Conservation (phyloP, 2,329 filamentous ascomycete species). For the Rhinocladiella similis region DNA sequence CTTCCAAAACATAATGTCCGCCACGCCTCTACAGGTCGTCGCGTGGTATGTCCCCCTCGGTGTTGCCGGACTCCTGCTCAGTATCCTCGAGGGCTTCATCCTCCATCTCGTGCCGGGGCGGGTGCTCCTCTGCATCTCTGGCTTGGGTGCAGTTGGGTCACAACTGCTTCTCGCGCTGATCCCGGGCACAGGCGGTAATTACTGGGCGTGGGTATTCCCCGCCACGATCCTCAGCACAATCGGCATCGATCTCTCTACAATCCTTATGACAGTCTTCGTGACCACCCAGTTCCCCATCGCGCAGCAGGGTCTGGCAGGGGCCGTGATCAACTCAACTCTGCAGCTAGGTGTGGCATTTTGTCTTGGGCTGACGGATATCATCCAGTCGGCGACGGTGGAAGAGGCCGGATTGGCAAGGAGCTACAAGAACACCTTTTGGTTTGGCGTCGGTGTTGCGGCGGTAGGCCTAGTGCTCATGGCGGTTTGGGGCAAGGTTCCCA, state of each 20-base stretch:
- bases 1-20: slow-evolving; percentile 62
- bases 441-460: slow-evolving; percentile 58
- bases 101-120: slow-evolving; percentile 66
- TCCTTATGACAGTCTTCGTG: slow-evolving; percentile 74
- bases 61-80: slow-evolving; percentile 66
- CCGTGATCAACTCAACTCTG: slow-evolving; percentile 67
- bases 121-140: slow-evolving; percentile 62
- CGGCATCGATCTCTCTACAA: slow-evolving; percentile 74
- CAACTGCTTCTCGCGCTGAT: slow-evolving; percentile 65
- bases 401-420: slow-evolving; percentile 48
- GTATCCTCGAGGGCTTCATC: slow-evolving; percentile 62
- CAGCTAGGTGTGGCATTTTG: slow-evolving; percentile 72
- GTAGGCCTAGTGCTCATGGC: slow-evolving; percentile 55
- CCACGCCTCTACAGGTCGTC: slow-evolving; percentile 61
- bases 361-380: slow-evolving; percentile 69
- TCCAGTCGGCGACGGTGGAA: slow-evolving; percentile 49
- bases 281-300: slow-evolving; percentile 67
- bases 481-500: slow-evolving; percentile 55
- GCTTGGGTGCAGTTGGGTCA: slow-evolving; percentile 58
- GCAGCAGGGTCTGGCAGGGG: slow-evolving; percentile 71
- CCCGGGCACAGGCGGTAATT: slow-evolving; percentile 53
- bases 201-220: slow-evolving; percentile 76
- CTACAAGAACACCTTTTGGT: slow-evolving; percentile 59
- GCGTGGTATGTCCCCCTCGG: slow-evolving; percentile 70
- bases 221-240: slow-evolving; percentile 63